These are phyloP conservation scores for Phytopythium montanum DNA, from an alignment of 352 stramenopile species.

Conservation along the genomic window DNA sequence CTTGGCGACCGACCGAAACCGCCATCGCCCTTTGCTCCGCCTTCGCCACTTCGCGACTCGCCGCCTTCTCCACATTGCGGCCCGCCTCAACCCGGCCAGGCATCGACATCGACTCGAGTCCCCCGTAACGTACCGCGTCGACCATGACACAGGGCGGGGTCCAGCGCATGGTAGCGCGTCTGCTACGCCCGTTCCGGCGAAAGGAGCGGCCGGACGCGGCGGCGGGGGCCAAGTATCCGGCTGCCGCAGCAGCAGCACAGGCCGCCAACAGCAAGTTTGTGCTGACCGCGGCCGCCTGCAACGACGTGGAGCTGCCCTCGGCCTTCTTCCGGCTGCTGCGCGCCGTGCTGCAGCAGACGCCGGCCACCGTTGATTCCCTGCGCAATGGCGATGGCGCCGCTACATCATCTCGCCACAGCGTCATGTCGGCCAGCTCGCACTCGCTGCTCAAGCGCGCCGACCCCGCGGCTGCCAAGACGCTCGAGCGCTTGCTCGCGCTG, in stretches of 20 bases:
- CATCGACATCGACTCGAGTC: too few relatives aligned
- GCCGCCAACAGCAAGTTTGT: slow-evolving; percentile 4
- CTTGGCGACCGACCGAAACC: background rate
- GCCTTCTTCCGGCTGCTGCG: slow-evolving; percentile 33
- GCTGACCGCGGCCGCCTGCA: slow-evolving; percentile 4
- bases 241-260: background rate
- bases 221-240: background rate
- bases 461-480: slow-evolving; percentile 24
- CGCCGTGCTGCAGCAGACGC: slow-evolving; percentile 24
- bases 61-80: background rate
- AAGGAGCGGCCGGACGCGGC: slow-evolving; percentile 11
- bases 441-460: slow-evolving; percentile 6
- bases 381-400: background rate
- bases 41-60: slow-evolving; percentile 1
- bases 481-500: slow-evolving; percentile 31
- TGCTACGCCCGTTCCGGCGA: slow-evolving; percentile 39
- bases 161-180: slow-evolving; percentile 32
- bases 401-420: slow-evolving; percentile 7
- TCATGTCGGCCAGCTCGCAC: slow-evolving; percentile 1
- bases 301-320: slow-evolving; percentile 19
- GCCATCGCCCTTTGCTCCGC: background rate
- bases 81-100: too few relatives aligned
- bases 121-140: too few relatives aligned
- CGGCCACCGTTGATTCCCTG: slow-evolving; percentile 9
- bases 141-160: slow-evolving; percentile 28